Evolutionary conservation across 2,329 filamentous ascomycete genomes (phyloP).

Genomic region (Ophiostoma quercus): DNA sequence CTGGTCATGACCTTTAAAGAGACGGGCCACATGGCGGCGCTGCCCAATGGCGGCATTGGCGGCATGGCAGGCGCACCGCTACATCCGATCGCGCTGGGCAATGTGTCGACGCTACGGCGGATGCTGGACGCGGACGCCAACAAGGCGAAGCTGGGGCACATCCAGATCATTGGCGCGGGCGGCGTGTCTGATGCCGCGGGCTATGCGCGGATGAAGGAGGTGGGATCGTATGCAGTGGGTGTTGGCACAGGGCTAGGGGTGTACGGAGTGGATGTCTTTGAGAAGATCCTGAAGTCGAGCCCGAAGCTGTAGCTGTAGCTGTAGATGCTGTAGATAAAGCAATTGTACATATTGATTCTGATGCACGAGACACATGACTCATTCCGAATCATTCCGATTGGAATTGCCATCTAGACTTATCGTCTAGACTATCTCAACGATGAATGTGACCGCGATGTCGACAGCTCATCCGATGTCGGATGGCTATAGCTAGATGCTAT

Average conservation of each 20-base stretch:
- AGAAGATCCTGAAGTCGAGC: constrained; percentile 44
- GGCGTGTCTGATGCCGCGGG: constrained; percentile 62
- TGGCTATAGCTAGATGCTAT: not conserved
- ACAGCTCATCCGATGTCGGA: constrained; percentile 8
- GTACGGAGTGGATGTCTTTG: constrained; percentile 58
- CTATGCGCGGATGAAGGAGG: constrained; percentile 59
- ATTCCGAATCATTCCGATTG: not conserved
- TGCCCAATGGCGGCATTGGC: constrained; percentile 56
- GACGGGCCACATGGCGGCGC: constrained; percentile 40
- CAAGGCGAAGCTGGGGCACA: constrained; percentile 40
- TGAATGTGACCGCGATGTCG: not conserved
- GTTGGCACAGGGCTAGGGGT: constrained; percentile 65
- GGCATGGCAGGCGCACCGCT: constrained; percentile 67
- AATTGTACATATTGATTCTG: not conserved
- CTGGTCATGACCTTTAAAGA: constrained; percentile 46
- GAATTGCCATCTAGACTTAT: no score
- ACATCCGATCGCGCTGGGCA: constrained; percentile 69
- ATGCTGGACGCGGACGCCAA: constrained; percentile 49
- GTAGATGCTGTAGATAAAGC: not conserved
- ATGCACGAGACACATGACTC: not conserved
- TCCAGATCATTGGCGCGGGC: constrained; percentile 65
- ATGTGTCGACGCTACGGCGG: constrained; percentile 61
- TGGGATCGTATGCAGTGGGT: constrained; percentile 61
- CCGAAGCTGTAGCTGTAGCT: not conserved
- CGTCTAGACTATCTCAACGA: not conserved